Base-by-base conservation (phyloP, 1,284 basidiomycete species). In the Cutaneotrichosporon sp. region DNA sequence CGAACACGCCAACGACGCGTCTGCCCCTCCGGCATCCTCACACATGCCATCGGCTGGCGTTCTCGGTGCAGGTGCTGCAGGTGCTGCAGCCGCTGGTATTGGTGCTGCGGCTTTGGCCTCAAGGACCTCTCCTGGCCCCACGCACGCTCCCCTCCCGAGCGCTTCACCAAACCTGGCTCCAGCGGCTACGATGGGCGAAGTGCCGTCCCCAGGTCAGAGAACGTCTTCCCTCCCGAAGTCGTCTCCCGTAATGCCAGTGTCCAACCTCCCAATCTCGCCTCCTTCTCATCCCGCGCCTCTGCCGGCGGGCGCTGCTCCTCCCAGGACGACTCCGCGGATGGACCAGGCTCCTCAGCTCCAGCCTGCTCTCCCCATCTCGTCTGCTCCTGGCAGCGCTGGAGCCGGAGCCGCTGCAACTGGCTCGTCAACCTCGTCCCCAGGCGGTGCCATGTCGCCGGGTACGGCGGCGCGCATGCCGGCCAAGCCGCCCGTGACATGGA, bases 401-500 rank as follows among this genome's bases (percentile, higher is more conserved):
- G 32, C 38, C 33, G 26, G 24, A 3, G 9, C 35, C 19, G 17
- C 22, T 29, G 50, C 46, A 24, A 17, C 3, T 19, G 29, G 19
- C 50, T n/a, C 37, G 29, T n/a, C 38, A 14, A 20, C 38, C 20
- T 20, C 39, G n/a, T 43, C 55, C 5, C 46, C 50, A 4, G 29
- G 43, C 4, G 38, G 29, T 31, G 17, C 32, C 12, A 34, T 35
- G 7, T 43, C 49, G 3, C 50, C 48, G 4, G 45, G 24, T 9
- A 48, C 52, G 43, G 44, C 49, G 46, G 34, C 33, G 31, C 38
- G 48, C 49, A 44, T 49, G 26, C 46, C 57, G 5, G 37, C 34
- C 45, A 52, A 44, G 33, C 82, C 89, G 0, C 79, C 81, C 0
- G 84, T 48, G 20, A 49, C 88, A 50, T 98, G 94, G 94, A 80